Percentiles rank a stretch among this genome's conserved stretches.
Evolutionary conservation across 2,329 filamentous ascomycete genomes (phyloP).

Genomic region (Helminthosporium solani): DNA sequence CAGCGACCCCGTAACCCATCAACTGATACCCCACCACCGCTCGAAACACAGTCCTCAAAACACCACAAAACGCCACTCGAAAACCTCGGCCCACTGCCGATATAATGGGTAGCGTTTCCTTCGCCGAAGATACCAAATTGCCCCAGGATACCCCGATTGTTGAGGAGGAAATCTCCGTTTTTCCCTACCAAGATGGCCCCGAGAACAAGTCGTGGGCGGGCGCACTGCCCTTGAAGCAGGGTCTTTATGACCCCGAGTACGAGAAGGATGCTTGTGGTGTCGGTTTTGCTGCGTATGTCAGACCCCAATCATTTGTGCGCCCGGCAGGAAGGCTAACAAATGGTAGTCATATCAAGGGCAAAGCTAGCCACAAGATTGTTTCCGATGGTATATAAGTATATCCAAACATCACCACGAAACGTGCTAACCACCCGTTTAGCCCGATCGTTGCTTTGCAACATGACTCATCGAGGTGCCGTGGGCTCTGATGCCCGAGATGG

Average conservation of each 20-base stretch:
- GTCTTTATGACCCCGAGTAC: constrained; percentile 91
- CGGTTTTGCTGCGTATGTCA: constrained; percentile 88
- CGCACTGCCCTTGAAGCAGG: constrained; percentile 95
- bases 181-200: constrained; percentile 76
- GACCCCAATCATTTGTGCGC: background rate
- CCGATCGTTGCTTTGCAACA: constrained; percentile 95
- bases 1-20: constrained; percentile 26
- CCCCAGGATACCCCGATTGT: constrained; percentile 51
- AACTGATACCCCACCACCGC: constrained; percentile 21
- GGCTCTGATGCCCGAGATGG: constrained; percentile 97
- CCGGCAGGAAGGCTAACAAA: constrained; percentile 24
- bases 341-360: constrained; percentile 90
- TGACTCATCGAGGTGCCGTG: constrained; percentile 98
- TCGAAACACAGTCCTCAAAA: constrained; percentile 8
- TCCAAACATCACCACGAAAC: background rate
- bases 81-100: constrained; percentile 53
- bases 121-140: constrained; percentile 53
- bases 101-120: constrained; percentile 57
- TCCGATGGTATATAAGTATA: constrained; percentile 79
- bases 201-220: constrained; percentile 94
- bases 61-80: constrained; percentile 17
- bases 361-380: constrained; percentile 95
- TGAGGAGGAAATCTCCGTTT: constrained; percentile 64
- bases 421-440: constrained; percentile 53
- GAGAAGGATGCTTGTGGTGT: constrained; percentile 99